Base-by-base conservation (phyloP, 192 early-diverging fungal genomes). In the Umbelopsis isabellina region DNA sequence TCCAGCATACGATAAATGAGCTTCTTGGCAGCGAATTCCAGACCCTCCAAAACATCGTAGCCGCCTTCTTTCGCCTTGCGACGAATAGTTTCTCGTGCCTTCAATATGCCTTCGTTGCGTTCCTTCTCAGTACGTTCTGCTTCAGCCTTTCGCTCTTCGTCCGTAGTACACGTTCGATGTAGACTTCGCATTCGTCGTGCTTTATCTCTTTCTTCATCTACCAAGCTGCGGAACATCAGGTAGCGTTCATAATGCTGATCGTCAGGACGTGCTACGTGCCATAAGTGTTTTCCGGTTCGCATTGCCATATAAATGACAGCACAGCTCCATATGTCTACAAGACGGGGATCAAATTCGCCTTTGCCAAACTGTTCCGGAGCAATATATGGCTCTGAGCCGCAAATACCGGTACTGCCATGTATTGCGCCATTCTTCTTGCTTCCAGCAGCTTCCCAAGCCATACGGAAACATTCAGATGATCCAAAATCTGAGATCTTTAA, bases 401-500 rank as follows among this genome's bases (percentile, higher is more conserved):
- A 87, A 30, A 92, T 73, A 2, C 91, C 90, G 15, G 75, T 81
- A 11, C 87, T 86, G 12, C 87, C 81, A n/a, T 87, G 80, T n/a
- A 81, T 65, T 11, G 35, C 48, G 48, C 53, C 5, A 23, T 22
- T 55, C 48, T 45, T 45, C 46, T 46, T 22, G 49, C 50, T 2
- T 58, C 37, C 27, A 46, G 80, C 77, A 16, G 67, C 80, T 58
- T 90, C 85, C 85, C 92, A 94, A 10, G 89, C 87, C 67, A 87
- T 89, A 50, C 90, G 80, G 79, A 95, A 94, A 27, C 92, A 91
- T 58, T 90, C 88, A 4, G 86, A 86, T 46, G 88, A 90, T 23
- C 94, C 94, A 77, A 95, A 95, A 77, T 95, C 94, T 6, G 92
- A 88, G 70, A 95, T 95, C 72, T 95, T 95, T 16, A 95, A 72